Percentiles rank a stretch among this genome's conserved stretches.
These are phyloP conservation scores for Dendryphion nanum DNA, from an alignment of 2,329 filamentous ascomycete species.

Conservation along the genomic window DNA sequence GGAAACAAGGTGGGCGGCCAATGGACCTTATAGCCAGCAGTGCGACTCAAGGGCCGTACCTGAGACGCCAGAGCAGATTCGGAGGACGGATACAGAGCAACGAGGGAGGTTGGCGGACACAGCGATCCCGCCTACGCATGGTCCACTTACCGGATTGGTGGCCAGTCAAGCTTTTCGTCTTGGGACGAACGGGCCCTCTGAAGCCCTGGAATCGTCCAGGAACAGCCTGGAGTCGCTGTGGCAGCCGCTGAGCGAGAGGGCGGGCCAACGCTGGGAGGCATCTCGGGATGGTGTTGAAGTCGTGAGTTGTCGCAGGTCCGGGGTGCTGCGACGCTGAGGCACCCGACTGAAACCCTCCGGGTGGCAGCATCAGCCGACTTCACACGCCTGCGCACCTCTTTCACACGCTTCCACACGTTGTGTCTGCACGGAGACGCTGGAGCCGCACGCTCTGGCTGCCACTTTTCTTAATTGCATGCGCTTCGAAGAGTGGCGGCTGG, in stretches of 20 bases:
- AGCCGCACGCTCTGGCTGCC: too few relatives aligned
- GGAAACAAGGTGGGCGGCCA: slow-evolving; percentile 37
- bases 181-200: slow-evolving; percentile 21
- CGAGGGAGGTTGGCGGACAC: slow-evolving; percentile 27
- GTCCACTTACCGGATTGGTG: slow-evolving; percentile 27
- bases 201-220: slow-evolving; percentile 29
- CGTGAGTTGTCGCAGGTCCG: slow-evolving; percentile 37
- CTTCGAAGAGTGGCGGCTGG: slow-evolving; percentile 26
- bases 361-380: slow-evolving; percentile 22
- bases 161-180: slow-evolving; percentile 32
- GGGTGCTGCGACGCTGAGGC: slow-evolving; percentile 38
- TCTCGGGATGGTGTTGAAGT: slow-evolving; percentile 28
- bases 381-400: slow-evolving; percentile 18
- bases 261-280: too few relatives aligned
- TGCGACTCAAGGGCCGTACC: slow-evolving; percentile 29
- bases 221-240: slow-evolving; percentile 22
- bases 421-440: too few relatives aligned
- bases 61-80: slow-evolving; percentile 40
- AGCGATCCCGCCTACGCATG: slow-evolving; percentile 32
- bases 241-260: slow-evolving; percentile 26
- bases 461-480: too few relatives aligned
- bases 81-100: slow-evolving; percentile 35
- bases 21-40: slow-evolving; percentile 38
- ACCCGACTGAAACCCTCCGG: slow-evolving; percentile 32
- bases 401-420: too few relatives aligned